Conservation (phyloP, 768 basidiomycete genomes). For the Ephemerocybe angulata region DNA sequence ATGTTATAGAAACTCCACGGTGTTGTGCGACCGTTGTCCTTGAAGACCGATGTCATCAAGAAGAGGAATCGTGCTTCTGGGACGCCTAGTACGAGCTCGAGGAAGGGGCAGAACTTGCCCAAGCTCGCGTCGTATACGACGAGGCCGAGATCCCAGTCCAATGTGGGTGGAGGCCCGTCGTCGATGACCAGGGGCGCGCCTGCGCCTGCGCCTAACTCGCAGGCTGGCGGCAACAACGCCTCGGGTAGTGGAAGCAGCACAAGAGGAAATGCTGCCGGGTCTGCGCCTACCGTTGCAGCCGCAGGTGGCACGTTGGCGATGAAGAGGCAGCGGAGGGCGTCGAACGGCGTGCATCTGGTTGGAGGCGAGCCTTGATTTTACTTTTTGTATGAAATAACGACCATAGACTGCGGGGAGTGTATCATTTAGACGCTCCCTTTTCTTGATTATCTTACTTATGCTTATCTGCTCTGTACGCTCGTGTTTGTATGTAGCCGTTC, state of each 20-base stretch:
- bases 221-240: neutral
- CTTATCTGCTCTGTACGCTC: slow-evolving; percentile 18
- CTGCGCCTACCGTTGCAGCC: slow-evolving; percentile 27
- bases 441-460: slow-evolving; percentile 12
- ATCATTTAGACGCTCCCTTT: slow-evolving; percentile 8
- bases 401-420: slow-evolving; percentile 15
- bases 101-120: slow-evolving; percentile 63
- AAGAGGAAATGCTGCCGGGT: slow-evolving; percentile 17
- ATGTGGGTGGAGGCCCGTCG: slow-evolving; percentile 42
- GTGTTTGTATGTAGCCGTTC: slow-evolving; percentile 4
- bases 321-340: slow-evolving; percentile 82
- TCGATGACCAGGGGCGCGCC: slow-evolving; percentile 31
- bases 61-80: slow-evolving; percentile 88
- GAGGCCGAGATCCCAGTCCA: slow-evolving; percentile 67
- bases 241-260: slow-evolving; percentile 10
- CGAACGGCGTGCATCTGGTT: slow-evolving; percentile 47
- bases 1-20: slow-evolving; percentile 83
- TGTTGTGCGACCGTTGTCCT: slow-evolving; percentile 87
- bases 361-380: slow-evolving; percentile 25
- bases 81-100: slow-evolving; percentile 57
- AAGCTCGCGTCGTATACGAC: slow-evolving; percentile 75
- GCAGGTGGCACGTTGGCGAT: slow-evolving; percentile 42
- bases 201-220: slow-evolving; percentile 18
- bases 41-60: slow-evolving; percentile 98
- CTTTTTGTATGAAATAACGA: slow-evolving; percentile 8